These are phyloP conservation scores for Citrus cavaleriei DNA, from an alignment of 345 rosid species.

Conservation along the genomic window DNA sequence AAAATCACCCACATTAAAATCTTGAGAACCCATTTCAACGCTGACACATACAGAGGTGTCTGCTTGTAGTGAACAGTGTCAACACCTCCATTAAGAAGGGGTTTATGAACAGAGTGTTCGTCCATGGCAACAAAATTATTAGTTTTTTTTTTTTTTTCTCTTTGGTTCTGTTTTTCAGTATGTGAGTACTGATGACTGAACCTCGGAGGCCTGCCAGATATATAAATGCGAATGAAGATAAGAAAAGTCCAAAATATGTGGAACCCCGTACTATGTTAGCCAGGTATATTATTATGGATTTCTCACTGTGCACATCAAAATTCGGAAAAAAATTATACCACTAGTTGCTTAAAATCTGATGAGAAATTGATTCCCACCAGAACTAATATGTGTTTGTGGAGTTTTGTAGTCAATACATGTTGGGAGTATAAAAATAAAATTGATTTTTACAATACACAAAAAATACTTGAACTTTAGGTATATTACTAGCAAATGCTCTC, in stretches of 20 bases:
- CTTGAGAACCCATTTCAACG: constrained; percentile 48
- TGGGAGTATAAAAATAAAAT: no score
- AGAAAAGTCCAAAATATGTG: constrained; percentile 12
- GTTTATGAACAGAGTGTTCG: constrained; percentile 20
- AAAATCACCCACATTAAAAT: constrained; percentile 51
- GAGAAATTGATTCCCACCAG: not conserved
- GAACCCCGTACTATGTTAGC: constrained; percentile 6
- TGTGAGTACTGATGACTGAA: not conserved
- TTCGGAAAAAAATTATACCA: not conserved
- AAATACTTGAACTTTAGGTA: no score
- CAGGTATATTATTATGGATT: not conserved
- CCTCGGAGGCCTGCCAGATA: not conserved
- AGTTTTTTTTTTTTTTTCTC: no score
- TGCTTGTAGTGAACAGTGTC: constrained; percentile 14
- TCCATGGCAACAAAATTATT: constrained; percentile 31
- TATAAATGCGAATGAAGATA: not conserved
- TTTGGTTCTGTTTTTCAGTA: not conserved
- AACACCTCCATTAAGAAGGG: constrained; percentile 34
- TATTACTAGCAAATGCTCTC: no score
- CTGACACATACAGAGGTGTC: constrained; percentile 28
- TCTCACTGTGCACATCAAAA: not conserved
- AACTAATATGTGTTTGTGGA: not conserved
- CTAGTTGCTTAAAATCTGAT: not conserved
- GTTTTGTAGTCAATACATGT: no score
- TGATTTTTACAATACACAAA: no score